Conservation (phyloP, 2,329 filamentous ascomycete species). For the Pestalotiopsis sp. region DNA sequence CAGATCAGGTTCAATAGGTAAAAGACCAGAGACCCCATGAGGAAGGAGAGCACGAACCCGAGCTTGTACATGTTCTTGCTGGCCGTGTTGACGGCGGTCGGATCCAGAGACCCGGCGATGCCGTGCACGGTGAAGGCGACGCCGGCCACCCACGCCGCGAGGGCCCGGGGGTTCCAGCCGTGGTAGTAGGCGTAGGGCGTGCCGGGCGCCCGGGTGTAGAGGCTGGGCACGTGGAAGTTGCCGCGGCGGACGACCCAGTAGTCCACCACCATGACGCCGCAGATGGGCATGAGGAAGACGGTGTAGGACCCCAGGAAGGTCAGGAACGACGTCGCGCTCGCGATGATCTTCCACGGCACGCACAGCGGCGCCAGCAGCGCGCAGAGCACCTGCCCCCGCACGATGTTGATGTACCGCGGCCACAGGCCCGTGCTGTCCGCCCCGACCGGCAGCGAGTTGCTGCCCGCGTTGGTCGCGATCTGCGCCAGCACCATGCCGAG, state of each 20-base stretch:
- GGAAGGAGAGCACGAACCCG: conserved; percentile 34
- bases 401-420: conserved; percentile 44
- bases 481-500: conserved; percentile 33
- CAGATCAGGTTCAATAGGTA: conserved; percentile 25
- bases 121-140: conserved; percentile 36
- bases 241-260: conserved; percentile 38
- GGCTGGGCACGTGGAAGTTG: conserved; percentile 40
- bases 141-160: conserved; percentile 28
- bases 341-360: conserved; percentile 45
- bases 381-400: conserved; percentile 42
- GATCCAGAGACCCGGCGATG: conserved; percentile 31
- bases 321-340: conserved; percentile 39
- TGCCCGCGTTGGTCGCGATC: conserved; percentile 43
- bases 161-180: conserved; percentile 35
- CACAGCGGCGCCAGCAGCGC: conserved; percentile 36
- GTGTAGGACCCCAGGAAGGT: conserved; percentile 43
- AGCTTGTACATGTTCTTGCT: conserved; percentile 37
- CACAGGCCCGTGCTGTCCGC: conserved; percentile 42
- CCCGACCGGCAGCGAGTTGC: conserved; percentile 42
- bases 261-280: conserved; percentile 35
- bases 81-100: conserved; percentile 32
- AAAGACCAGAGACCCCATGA: conserved; percentile 30
- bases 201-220: conserved; percentile 28
- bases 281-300: conserved; percentile 43
- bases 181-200: conserved; percentile 32